phyloP scores from a whole-genome alignment of 1,284 basidiomycete genomes.

The Cryptococcus depauperatus region DNA sequence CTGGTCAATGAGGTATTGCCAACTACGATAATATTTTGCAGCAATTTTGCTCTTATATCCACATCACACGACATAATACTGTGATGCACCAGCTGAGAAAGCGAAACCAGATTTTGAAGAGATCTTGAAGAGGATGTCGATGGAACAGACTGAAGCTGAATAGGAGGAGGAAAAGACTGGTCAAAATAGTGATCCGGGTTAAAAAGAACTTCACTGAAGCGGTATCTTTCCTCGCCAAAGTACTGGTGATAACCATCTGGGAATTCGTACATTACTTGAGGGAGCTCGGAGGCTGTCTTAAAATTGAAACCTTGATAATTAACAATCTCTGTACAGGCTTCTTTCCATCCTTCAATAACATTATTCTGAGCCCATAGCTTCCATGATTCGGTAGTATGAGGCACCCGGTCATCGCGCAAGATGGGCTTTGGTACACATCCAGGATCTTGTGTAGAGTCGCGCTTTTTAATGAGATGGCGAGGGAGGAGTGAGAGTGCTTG shows the following conservation, averaged over 20 bases:
- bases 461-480: slow-evolving; percentile 75
- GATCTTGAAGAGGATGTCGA: slow-evolving; percentile 56
- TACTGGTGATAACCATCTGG: slow-evolving; percentile 84
- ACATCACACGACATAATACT: slow-evolving; percentile 80
- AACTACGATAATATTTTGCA: slow-evolving; percentile 88
- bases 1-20: slow-evolving; percentile 82
- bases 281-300: slow-evolving; percentile 27
- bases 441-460: slow-evolving; percentile 56
- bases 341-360: slow-evolving; percentile 90
- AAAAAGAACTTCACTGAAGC: slow-evolving; percentile 85
- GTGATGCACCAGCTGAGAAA: slow-evolving; percentile 69
- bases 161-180: slow-evolving; percentile 32
- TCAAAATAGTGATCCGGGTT: slow-evolving; percentile 63
- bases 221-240: slow-evolving; percentile 74
- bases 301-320: slow-evolving; percentile 33
- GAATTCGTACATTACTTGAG: slow-evolving; percentile 67
- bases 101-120: slow-evolving; percentile 48
- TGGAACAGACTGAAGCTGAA: slow-evolving; percentile 31
- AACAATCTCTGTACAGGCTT: slow-evolving; percentile 70
- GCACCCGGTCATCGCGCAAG: slow-evolving; percentile 65
- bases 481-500: slow-evolving; percentile 47
- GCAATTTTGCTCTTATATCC: slow-evolving; percentile 79
- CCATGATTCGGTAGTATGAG: slow-evolving; percentile 70
- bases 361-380: slow-evolving; percentile 68
- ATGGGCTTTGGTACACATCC: slow-evolving; percentile 58